Conservation (phyloP, 495 filamentous ascomycete genomes). For the Xylaria sp. region DNA sequence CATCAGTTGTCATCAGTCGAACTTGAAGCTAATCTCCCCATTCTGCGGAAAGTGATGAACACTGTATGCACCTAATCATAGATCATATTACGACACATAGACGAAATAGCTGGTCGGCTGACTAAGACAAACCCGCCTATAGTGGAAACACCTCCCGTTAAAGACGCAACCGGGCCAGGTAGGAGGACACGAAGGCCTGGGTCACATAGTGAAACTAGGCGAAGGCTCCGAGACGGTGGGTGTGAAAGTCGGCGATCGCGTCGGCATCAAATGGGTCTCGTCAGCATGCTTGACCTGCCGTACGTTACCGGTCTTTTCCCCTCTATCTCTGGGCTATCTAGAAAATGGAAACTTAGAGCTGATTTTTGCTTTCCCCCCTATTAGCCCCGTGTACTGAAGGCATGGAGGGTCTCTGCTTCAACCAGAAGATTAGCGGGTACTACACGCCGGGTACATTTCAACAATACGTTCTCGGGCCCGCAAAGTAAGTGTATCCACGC, state of each 20-base stretch:
- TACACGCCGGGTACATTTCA: slow-evolving; percentile 72
- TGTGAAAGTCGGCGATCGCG: slow-evolving; percentile 70
- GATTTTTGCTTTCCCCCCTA: slow-evolving; percentile 45
- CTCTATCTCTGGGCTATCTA: too few relatives aligned
- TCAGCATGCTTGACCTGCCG: slow-evolving; percentile 21
- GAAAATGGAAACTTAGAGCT: slow-evolving; percentile 26
- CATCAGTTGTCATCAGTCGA: not conserved
- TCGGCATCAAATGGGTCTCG: slow-evolving; percentile 65
- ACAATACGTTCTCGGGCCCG: slow-evolving; percentile 70
- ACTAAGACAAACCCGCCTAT: slow-evolving; percentile 43
- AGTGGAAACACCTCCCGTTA: slow-evolving; percentile 65
- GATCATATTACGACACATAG: not conserved
- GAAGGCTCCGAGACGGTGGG: slow-evolving; percentile 57
- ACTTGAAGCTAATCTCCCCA: not conserved
- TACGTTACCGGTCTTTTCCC: not conserved
- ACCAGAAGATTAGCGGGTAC: slow-evolving; percentile 60
- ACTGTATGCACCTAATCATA: slow-evolving; percentile 13
- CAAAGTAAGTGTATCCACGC: slow-evolving; percentile 39
- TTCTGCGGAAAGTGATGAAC: slow-evolving; percentile 24
- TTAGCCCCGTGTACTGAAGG: slow-evolving; percentile 60
- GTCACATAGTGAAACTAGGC: slow-evolving; percentile 67
- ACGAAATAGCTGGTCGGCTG: not conserved
- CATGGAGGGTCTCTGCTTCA: slow-evolving; percentile 55
- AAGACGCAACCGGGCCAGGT: slow-evolving; percentile 71
- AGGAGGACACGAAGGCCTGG: slow-evolving; percentile 70